phyloP scores from a whole-genome alignment of 352 stramenopile genomes.

The Bremia lactucae region DNA sequence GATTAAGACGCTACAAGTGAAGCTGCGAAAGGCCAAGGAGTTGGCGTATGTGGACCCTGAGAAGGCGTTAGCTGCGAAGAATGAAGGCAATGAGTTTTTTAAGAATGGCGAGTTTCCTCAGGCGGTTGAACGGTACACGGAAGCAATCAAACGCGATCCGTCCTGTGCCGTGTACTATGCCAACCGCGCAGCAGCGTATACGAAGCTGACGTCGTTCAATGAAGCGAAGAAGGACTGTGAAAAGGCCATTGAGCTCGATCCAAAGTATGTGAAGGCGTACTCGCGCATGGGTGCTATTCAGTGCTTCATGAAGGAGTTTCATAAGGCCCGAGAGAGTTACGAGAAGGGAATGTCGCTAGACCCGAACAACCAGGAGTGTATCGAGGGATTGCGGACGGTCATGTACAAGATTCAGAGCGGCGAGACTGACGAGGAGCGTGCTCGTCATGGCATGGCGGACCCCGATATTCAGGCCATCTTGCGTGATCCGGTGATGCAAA shows the following conservation, averaged over 20 bases:
- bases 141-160: constrained; percentile 98
- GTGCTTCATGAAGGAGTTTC: constrained; percentile 99
- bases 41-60: constrained; percentile 94
- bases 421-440: constrained; percentile 93
- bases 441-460: constrained; percentile 96
- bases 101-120: constrained; percentile 91
- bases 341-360: constrained; percentile 93
- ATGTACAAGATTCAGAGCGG: constrained; percentile 90
- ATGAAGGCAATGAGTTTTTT: constrained; percentile 97
- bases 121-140: constrained; percentile 91
- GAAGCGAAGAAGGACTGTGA: constrained; percentile 91
- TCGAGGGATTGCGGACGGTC: constrained; percentile 92
- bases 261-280: constrained; percentile 99
- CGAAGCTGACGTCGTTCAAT: constrained; percentile 95
- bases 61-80: constrained; percentile 96
- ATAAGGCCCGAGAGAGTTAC: constrained; percentile 97
- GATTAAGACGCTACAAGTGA: constrained; percentile 90
- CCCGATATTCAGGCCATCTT: constrained; percentile 98
- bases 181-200: constrained; percentile 96
- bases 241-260: constrained; percentile 96
- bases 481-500: constrained; percentile 94
- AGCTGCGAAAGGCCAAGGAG: constrained; percentile 92
- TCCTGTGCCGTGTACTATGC: constrained; percentile 97
- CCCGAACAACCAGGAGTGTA: constrained; percentile 90
- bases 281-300: constrained; percentile 97